Percentiles rank a stretch among this genome's conserved stretches.
Evolutionary conservation across 306 rosid species (phyloP).

Genomic region (Astragalus glycyphyllos): DNA sequence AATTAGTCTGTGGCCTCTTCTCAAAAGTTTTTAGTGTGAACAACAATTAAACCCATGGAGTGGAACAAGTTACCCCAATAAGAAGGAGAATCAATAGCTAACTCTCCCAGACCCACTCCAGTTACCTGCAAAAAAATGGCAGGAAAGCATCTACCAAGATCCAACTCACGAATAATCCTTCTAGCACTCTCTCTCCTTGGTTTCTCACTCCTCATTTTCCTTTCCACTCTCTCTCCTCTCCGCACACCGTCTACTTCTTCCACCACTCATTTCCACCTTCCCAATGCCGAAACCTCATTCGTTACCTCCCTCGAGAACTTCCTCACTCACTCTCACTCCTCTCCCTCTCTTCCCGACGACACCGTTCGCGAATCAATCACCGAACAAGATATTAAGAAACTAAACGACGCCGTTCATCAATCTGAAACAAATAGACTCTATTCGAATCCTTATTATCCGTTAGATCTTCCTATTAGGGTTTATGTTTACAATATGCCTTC

Average conservation of each 20-base stretch:
- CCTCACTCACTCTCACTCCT: constrained; percentile 50
- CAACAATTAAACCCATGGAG: no score
- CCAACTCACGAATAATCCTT: constrained; percentile 61
- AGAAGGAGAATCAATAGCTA: no score
- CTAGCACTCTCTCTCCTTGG: constrained; percentile 52
- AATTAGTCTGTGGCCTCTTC: no score
- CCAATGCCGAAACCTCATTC: constrained; percentile 65
- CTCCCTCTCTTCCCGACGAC: constrained; percentile 32
- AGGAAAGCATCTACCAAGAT: constrained; percentile 55
- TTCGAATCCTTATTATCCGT: constrained; percentile 61
- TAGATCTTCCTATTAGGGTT: constrained; percentile 64
- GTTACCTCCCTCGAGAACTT: constrained; percentile 74
- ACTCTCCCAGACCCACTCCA: neutral
- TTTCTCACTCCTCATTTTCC: constrained; percentile 54
- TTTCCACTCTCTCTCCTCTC: constrained; percentile 53
- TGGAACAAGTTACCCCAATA: no score
- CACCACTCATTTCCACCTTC: neutral
- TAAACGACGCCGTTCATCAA: constrained; percentile 52
- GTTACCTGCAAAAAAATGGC: constrained; percentile 46
- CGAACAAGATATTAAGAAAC: constrained; percentile 37
- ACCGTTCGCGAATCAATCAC: constrained; percentile 3
- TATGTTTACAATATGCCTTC: constrained; percentile 88
- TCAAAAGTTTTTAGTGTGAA: no score
- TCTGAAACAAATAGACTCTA: constrained; percentile 46
- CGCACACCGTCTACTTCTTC: constrained; percentile 15